phyloP scores from a whole-genome alignment of 2,329 filamentous ascomycete genomes.

The Niveomyces coronatus region DNA sequence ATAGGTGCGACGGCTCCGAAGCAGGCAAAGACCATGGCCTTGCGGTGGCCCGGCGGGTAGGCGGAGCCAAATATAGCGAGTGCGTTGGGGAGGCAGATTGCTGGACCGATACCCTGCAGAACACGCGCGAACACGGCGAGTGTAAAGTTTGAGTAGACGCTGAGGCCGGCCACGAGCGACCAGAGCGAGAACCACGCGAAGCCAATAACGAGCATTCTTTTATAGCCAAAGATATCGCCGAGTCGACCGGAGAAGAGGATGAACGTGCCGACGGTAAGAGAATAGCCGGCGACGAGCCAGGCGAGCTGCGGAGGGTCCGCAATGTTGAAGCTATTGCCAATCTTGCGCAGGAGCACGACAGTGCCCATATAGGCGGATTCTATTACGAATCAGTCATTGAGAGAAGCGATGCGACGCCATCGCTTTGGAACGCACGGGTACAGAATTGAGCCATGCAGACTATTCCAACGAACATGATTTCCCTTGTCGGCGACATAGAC shows the following conservation, averaged over 20 bases:
- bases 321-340: conserved; percentile 36
- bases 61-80: conserved; percentile 50
- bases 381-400: conserved; percentile 9
- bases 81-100: conserved; percentile 52
- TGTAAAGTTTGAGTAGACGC: conserved; percentile 27
- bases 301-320: conserved; percentile 33
- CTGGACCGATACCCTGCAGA: conserved; percentile 51
- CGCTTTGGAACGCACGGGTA: conserved; percentile 17
- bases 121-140: conserved; percentile 43
- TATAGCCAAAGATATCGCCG: conserved; percentile 48
- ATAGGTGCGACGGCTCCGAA: conserved; percentile 37
- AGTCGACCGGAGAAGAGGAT: conserved; percentile 46
- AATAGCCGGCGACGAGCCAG: conserved; percentile 50
- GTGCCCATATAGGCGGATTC: conserved; percentile 24
- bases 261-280: conserved; percentile 45
- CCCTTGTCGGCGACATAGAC: conserved; percentile 17
- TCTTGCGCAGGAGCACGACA: conserved; percentile 37
- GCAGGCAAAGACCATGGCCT: conserved; percentile 48
- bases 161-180: conserved; percentile 36
- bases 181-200: conserved; percentile 45
- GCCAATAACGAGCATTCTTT: conserved; percentile 41
- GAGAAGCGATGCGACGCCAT: background rate
- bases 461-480: conserved; percentile 29
- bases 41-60: conserved; percentile 45
- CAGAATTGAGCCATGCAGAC: conserved; percentile 37